These are phyloP conservation scores for Globisporangium alternatum DNA, from an alignment of 352 stramenopile species.

Conservation along the genomic window DNA sequence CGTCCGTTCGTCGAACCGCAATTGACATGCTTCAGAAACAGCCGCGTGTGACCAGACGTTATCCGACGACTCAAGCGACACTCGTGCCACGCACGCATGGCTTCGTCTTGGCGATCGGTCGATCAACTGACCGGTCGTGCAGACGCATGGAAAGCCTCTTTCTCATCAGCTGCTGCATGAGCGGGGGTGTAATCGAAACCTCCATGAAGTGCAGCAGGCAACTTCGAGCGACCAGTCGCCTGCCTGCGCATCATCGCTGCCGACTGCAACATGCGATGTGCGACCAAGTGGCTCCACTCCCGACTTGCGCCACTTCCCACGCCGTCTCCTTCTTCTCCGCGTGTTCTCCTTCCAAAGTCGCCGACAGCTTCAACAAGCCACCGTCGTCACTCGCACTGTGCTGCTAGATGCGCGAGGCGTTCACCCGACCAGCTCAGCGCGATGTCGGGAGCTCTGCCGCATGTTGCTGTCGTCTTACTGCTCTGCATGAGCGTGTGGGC, in stretches of 20 bases:
- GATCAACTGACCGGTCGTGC: not conserved
- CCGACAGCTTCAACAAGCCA: not conserved
- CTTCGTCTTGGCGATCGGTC: not conserved
- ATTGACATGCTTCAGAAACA: not conserved
- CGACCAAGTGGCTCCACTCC: not conserved
- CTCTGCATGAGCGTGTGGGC: too few relatives aligned
- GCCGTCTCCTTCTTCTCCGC: not conserved
- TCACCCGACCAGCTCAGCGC: not conserved
- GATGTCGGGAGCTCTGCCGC: not conserved
- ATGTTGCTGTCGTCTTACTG: not conserved
- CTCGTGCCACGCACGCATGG: constrained; percentile 4
- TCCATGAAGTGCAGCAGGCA: not conserved
- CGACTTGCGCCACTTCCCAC: constrained; percentile 9
- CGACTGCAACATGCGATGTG: constrained; percentile 11
- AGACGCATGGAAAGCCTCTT: not conserved
- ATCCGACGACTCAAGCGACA: not conserved
- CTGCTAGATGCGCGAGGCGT: not conserved
- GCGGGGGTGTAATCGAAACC: not conserved
- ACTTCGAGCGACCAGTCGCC: not conserved
- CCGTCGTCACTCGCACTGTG: constrained; percentile 1
- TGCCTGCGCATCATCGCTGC: not conserved
- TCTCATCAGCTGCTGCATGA: not conserved
- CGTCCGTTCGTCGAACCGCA: too few relatives aligned
- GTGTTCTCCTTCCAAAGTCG: not conserved
- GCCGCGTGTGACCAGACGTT: not conserved